Evolutionary conservation across 2,329 filamentous ascomycete species (phyloP).

Genomic region (Cordyceps militaris): DNA sequence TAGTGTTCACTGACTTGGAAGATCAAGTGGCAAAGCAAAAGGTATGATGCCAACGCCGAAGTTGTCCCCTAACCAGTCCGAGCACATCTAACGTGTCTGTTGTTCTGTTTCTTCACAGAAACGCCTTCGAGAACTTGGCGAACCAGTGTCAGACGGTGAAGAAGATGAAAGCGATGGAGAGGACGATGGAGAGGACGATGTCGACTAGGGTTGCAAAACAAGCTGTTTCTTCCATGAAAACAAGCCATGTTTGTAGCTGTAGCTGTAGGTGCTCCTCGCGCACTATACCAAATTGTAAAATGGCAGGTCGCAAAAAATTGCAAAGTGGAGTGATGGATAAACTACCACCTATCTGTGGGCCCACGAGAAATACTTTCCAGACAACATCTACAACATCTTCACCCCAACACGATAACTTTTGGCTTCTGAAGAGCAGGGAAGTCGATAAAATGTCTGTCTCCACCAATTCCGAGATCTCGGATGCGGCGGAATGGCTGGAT

Average conservation of each 20-base stretch:
- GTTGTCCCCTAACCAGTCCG: too few relatives aligned
- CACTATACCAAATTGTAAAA: too few relatives aligned
- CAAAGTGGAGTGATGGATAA: slow-evolving; percentile 10
- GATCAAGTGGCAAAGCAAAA: slow-evolving; percentile 71
- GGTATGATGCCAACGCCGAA: slow-evolving; percentile 37
- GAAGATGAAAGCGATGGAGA: slow-evolving; percentile 56
- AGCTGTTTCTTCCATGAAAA: not conserved
- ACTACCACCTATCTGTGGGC: slow-evolving; percentile 7
- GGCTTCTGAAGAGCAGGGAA: not conserved
- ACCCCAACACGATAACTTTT: not conserved
- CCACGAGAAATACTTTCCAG: not conserved
- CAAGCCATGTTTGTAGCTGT: not conserved
- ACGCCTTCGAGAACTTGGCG: slow-evolving; percentile 59
- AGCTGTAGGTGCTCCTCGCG: too few relatives aligned
- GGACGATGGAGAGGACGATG: slow-evolving; percentile 49
- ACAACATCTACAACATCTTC: too few relatives aligned
- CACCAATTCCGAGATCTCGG: slow-evolving; percentile 24
- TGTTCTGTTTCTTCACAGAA: slow-evolving; percentile 27
- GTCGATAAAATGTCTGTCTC: slow-evolving; percentile 21
- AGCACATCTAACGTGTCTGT: not conserved
- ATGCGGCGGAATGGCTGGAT: slow-evolving; percentile 46
- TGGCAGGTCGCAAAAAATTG: not conserved
- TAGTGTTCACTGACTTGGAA: slow-evolving; percentile 75
- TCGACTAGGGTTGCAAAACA: slow-evolving; percentile 32
- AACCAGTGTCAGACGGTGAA: slow-evolving; percentile 70